These are phyloP conservation scores for Nannizziopsis arthrosporioides DNA, from an alignment of 2,329 filamentous ascomycete species.

Conservation along the genomic window DNA sequence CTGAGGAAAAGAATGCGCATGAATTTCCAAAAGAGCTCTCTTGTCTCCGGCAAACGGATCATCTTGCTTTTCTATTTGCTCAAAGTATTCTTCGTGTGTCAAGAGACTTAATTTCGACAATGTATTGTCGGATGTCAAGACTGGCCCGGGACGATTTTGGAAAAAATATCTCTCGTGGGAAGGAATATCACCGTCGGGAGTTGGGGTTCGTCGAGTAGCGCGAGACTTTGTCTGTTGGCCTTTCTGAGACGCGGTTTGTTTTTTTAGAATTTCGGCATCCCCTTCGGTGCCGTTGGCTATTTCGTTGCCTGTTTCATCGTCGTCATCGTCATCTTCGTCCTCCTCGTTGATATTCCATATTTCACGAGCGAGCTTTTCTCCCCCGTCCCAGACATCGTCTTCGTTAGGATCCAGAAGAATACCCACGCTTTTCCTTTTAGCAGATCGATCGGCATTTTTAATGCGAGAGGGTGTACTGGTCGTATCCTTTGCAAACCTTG, in stretches of 20 bases:
- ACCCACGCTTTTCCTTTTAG: constrained; percentile 70
- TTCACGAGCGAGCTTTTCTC: constrained; percentile 54
- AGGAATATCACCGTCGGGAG: constrained; percentile 68
- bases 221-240: constrained; percentile 45
- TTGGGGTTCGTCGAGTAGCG: constrained; percentile 56
- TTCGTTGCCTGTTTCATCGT: constrained; percentile 23
- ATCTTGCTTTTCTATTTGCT: constrained; percentile 49
- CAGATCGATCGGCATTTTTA: constrained; percentile 70
- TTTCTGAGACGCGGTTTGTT: constrained; percentile 36
- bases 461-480: constrained; percentile 49
- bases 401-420: constrained; percentile 66
- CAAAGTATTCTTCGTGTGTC: constrained; percentile 86
- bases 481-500: constrained; percentile 6
- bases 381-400: constrained; percentile 50
- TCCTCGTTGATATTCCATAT: constrained; percentile 45
- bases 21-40: constrained; percentile 59
- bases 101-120: constrained; percentile 63
- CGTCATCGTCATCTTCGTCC: constrained; percentile 28
- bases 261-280: constrained; percentile 3
- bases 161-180: constrained; percentile 88
- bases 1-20: constrained; percentile 72
- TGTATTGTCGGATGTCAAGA: constrained; percentile 79
- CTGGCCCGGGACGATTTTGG: constrained; percentile 70
- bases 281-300: constrained; percentile 17
- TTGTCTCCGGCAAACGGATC: constrained; percentile 63